These are phyloP conservation scores for Phtheirospermum japonicum DNA, from an alignment of 257 asterid species.

Conservation along the genomic window DNA sequence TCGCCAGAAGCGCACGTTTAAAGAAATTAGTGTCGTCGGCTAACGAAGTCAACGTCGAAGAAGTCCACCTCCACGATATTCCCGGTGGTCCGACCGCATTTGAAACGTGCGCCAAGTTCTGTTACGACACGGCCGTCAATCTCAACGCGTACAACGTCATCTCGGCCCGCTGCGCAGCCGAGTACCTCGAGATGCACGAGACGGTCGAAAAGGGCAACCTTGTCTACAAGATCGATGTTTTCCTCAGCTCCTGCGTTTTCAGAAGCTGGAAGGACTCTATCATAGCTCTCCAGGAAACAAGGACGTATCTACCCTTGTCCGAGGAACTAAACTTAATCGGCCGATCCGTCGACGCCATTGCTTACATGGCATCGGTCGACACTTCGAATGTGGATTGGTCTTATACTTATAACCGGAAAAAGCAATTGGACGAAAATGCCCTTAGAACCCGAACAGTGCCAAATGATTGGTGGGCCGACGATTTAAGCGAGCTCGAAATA, in stretches of 20 bases:
- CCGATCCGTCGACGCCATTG: constrained; percentile 64
- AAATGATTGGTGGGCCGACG: constrained; percentile 82
- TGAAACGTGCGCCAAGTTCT: constrained; percentile 71
- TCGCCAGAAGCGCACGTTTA: constrained; percentile 52
- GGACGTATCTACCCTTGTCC: constrained; percentile 37
- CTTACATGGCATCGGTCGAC: constrained; percentile 52
- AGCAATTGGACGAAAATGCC: constrained; percentile 45
- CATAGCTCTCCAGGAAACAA: constrained; percentile 55
- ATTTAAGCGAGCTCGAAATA: constrained; percentile 54
- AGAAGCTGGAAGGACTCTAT: constrained; percentile 83
- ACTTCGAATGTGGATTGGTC: constrained; percentile 68
- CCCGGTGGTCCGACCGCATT: constrained; percentile 69
- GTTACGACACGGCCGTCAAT: constrained; percentile 60
- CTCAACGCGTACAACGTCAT: constrained; percentile 62
- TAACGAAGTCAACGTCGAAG: constrained; percentile 41
- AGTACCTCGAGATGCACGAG: constrained; percentile 65
- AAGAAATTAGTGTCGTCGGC: constrained; percentile 52
- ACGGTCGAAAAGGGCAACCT: constrained; percentile 64
- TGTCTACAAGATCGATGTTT: constrained; percentile 61
- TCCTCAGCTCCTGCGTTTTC: constrained; percentile 58
- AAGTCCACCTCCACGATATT: constrained; percentile 50
- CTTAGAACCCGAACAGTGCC: constrained; percentile 54
- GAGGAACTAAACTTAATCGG: constrained; percentile 59
- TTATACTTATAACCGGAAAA: constrained; percentile 58
- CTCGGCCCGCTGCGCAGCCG: constrained; percentile 70